These are phyloP conservation scores for Starmerella powellii DNA, from an alignment of 805 yeast species.

Conservation along the genomic window DNA sequence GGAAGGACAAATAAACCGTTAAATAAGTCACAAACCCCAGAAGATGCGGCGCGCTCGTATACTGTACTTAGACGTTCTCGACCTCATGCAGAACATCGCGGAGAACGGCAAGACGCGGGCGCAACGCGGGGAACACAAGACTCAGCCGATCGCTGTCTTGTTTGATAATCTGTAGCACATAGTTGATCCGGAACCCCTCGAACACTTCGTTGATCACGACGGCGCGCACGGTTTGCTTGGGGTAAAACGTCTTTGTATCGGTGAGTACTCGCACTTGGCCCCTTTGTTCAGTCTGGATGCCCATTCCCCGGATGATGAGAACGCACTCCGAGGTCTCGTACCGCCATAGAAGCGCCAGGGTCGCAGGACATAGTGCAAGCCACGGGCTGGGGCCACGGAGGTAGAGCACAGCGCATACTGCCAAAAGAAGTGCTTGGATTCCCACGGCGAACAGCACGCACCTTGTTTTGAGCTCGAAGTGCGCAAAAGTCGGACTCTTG, in stretches of 20 bases:
- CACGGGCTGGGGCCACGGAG: too few species aligned
- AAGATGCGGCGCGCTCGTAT: too few species aligned
- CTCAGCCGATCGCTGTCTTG: constrained; percentile 6
- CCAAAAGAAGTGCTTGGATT: too few species aligned
- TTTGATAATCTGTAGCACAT: constrained; percentile 15
- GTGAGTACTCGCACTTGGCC: constrained; percentile 10
- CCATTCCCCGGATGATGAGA: constrained; percentile 13
- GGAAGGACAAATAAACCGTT: constrained; percentile 28
- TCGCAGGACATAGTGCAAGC: too few species aligned
- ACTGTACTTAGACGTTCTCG: not conserved
- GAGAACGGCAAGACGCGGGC: constrained; percentile 10
- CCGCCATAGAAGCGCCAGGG: not conserved
- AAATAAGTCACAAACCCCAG: too few species aligned
- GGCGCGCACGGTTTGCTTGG: constrained; percentile 9
- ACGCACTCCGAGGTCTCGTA: constrained; percentile 7
- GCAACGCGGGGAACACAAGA: constrained; percentile 10
- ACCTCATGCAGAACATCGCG: constrained; percentile 10
- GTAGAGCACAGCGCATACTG: too few species aligned
- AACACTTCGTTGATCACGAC: constrained; percentile 19
- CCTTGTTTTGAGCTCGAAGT: too few species aligned
- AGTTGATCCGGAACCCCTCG: constrained; percentile 16
- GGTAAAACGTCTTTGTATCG: constrained; percentile 11
- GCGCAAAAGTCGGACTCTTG: too few species aligned
- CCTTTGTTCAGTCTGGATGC: constrained; percentile 11
- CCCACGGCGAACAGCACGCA: too few species aligned